phyloP scores from a whole-genome alignment of 495 filamentous ascomycete genomes.

The Penicillium soppii region DNA sequence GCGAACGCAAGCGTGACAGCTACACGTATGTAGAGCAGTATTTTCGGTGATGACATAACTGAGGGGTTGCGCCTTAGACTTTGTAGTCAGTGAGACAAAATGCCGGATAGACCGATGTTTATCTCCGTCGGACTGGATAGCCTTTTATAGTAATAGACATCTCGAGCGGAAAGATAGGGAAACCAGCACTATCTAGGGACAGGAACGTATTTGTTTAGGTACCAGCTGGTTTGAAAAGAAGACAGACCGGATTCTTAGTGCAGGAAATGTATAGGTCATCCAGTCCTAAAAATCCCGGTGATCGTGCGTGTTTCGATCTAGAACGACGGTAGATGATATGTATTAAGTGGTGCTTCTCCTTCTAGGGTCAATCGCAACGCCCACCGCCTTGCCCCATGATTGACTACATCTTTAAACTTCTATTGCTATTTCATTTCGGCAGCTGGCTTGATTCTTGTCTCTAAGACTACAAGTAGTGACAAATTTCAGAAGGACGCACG shows the following conservation, averaged over 20 bases:
- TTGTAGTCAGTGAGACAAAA: slow-evolving; percentile 21
- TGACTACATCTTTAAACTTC: not conserved
- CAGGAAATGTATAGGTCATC: not conserved
- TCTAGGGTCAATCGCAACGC: too few species aligned
- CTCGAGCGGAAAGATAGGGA: slow-evolving; percentile 15
- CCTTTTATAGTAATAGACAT: slow-evolving; percentile 15
- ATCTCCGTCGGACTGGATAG: slow-evolving; percentile 12
- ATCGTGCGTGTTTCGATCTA: not conserved
- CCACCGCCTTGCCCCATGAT: too few species aligned
- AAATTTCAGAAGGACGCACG: too few species aligned
- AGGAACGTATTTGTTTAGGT: not conserved
- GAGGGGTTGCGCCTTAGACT: slow-evolving; percentile 11
- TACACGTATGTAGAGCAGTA: slow-evolving; percentile 17
- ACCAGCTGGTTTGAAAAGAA: not conserved
- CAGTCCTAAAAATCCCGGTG: not conserved
- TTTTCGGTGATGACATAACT: slow-evolving; percentile 7
- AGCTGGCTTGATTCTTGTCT: too few species aligned
- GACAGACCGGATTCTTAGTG: not conserved
- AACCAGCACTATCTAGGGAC: not conserved
- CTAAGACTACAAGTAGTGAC: too few species aligned
- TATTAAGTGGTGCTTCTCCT: too few species aligned
- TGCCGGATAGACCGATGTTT: slow-evolving; percentile 11
- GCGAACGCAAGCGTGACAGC: slow-evolving; percentile 12
- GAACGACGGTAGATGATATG: too few species aligned
- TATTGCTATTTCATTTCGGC: too few species aligned